Evolutionary conservation across 192 early-diverging fungal genomes (phyloP).

Genomic region (Oehlia diaphana): DNA sequence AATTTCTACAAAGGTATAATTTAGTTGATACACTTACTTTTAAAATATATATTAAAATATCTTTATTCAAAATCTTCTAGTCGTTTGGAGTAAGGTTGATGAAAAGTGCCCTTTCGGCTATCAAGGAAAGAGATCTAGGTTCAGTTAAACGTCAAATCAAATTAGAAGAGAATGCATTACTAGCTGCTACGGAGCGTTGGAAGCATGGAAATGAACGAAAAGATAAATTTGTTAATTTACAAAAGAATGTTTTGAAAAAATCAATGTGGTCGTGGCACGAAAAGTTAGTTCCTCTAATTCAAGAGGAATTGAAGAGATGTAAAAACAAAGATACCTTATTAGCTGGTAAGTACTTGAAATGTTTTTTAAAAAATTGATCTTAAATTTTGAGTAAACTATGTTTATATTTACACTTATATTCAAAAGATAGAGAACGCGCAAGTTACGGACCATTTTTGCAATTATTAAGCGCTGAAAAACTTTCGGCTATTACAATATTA

Average conservation of each 20-base stretch:
- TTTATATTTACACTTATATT: background rate
- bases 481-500: conserved; percentile 82
- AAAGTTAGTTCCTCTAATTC: conserved; percentile 65
- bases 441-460: conserved; percentile 64
- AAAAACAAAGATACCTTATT: conserved; percentile 32
- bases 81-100: conserved; percentile 79
- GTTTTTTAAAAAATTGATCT: background rate
- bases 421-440: conserved; percentile 47
- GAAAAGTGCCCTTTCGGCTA: conserved; percentile 62
- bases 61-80: conserved; percentile 4
- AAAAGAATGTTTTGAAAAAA: conserved; percentile 51
- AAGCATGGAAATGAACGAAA: conserved; percentile 54
- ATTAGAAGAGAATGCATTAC: conserved; percentile 80
- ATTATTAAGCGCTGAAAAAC: conserved; percentile 66
- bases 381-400: no score
- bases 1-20: background rate
- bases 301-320: conserved; percentile 64
- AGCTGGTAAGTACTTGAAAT: background rate
- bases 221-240: conserved; percentile 57
- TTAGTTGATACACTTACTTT: background rate
- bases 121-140: conserved; percentile 52
- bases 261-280: conserved; percentile 77
- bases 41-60: background rate
- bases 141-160: conserved; percentile 74
- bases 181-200: conserved; percentile 68